Evolutionary conservation across 768 basidiomycete species (phyloP).

Genomic region (Kwoniella europaea): DNA sequence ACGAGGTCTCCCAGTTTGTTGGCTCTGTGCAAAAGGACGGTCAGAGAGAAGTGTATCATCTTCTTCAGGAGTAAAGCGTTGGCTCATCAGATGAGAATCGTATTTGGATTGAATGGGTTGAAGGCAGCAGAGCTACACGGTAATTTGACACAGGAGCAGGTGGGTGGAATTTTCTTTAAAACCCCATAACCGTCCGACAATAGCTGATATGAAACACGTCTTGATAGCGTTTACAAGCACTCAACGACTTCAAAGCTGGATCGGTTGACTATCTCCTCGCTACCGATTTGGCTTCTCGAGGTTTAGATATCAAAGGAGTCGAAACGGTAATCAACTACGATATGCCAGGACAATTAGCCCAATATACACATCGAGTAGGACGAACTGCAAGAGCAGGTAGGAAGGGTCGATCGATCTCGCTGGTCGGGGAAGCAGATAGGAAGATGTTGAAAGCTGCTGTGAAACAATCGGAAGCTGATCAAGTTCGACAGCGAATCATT

Average conservation of each 20-base stretch:
- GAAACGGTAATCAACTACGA: constrained; percentile 99
- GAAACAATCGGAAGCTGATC: constrained; percentile 77
- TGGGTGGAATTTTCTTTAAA: constrained; percentile 53
- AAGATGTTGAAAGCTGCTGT: constrained; percentile 96
- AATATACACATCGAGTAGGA: constrained; percentile 96
- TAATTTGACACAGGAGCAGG: constrained; percentile 94
- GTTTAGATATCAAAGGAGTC: constrained; percentile 95
- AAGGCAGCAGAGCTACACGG: constrained; percentile 93
- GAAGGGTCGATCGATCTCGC: constrained; percentile 88
- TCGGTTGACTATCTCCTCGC: constrained; percentile 91
- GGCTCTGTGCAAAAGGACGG: constrained; percentile 84
- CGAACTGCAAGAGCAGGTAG: constrained; percentile 94
- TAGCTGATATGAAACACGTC: not conserved
- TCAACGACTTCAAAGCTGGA: constrained; percentile 86
- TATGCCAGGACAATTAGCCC: constrained; percentile 90
- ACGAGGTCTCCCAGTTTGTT: constrained; percentile 56
- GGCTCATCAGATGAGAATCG: constrained; percentile 93
- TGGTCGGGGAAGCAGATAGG: constrained; percentile 93
- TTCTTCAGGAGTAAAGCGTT: constrained; percentile 96
- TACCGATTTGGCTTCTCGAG: constrained; percentile 92
- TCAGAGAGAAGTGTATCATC: constrained; percentile 80
- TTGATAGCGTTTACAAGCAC: constrained; percentile 76
- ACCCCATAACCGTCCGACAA: not conserved
- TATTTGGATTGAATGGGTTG: constrained; percentile 77
- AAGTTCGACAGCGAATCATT: constrained; percentile 85